Percentiles rank a stretch among this genome's conserved stretches.
These are phyloP conservation scores for Aspergillus brunneoviolaceus DNA, from an alignment of 2,329 filamentous ascomycete species.

Conservation along the genomic window DNA sequence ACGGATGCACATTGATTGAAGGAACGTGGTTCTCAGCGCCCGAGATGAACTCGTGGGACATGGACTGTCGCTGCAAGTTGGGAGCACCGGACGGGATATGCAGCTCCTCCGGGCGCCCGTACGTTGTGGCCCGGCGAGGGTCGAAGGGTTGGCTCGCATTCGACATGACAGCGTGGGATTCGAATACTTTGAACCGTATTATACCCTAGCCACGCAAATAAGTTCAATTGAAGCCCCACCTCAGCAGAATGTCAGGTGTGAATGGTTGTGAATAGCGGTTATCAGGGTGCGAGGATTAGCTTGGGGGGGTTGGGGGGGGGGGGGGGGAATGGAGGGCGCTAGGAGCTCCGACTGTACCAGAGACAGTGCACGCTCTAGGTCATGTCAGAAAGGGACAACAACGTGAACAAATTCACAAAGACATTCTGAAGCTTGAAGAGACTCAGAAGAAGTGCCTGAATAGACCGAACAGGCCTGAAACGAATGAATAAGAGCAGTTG, in stretches of 20 bases:
- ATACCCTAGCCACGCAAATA: not conserved
- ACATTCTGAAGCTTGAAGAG: conserved; percentile 20
- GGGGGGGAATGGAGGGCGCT: conserved; percentile 10
- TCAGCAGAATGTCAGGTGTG: not conserved
- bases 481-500: not conserved
- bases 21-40: conserved; percentile 52
- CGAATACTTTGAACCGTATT: not conserved
- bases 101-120: conserved; percentile 56
- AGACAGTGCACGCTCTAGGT: conserved; percentile 46
- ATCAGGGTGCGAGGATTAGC: not conserved
- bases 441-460: not conserved
- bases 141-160: conserved; percentile 51
- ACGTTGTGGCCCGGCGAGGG: conserved; percentile 49
- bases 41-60: conserved; percentile 50
- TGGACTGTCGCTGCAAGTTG: conserved; percentile 41
- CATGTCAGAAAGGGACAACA: conserved; percentile 42
- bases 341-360: conserved; percentile 41
- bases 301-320: conserved; percentile 4
- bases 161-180: conserved; percentile 33
- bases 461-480: conserved; percentile 8
- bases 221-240: not conserved
- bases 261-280: not conserved
- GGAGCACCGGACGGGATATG: conserved; percentile 51
- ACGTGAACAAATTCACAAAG: conserved; percentile 17
- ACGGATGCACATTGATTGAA: conserved; percentile 61